Percentiles rank a stretch among this genome's conserved stretches.
phyloP scores from a whole-genome alignment of 768 basidiomycete genomes.

The Lactarius sanguifluus region DNA sequence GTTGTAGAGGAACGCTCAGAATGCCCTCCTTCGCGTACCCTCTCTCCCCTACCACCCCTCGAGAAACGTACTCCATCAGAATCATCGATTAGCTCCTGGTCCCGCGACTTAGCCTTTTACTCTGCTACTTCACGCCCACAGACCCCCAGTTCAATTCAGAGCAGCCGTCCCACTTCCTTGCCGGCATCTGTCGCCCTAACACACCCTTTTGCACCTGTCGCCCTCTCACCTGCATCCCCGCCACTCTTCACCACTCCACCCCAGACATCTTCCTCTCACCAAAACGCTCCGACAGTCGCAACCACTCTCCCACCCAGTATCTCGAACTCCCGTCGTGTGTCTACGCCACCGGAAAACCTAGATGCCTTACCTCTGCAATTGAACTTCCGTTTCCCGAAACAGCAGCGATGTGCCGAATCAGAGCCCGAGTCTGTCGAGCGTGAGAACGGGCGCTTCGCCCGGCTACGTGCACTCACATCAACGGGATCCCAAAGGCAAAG shows the following conservation, averaged over 20 bases:
- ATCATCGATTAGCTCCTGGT: constrained; percentile 23
- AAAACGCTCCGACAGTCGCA: background rate
- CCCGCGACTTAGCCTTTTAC: constrained; percentile 22
- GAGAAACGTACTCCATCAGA: constrained; percentile 21
- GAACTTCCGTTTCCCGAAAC: constrained; percentile 25
- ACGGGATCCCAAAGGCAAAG: constrained; percentile 8
- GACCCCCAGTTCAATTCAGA: constrained; percentile 23
- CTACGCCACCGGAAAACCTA: background rate
- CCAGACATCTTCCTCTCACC: constrained; percentile 1
- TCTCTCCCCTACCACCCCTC: constrained; percentile 4
- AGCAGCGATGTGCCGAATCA: constrained; percentile 16
- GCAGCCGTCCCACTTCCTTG: constrained; percentile 19
- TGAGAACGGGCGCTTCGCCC: constrained; percentile 18
- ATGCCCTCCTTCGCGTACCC: background rate
- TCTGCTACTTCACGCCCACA: constrained; percentile 22
- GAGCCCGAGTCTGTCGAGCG: constrained; percentile 18
- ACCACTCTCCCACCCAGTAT: constrained; percentile 11
- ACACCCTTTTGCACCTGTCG: constrained; percentile 2
- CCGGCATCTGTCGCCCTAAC: constrained; percentile 13
- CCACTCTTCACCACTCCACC: constrained; percentile 19
- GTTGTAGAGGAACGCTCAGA: constrained; percentile 11
- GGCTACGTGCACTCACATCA: constrained; percentile 11
- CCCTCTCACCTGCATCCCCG: background rate
- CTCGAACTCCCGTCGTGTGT: background rate
- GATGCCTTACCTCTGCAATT: constrained; percentile 16